Evolutionary conservation across 2,329 filamentous ascomycete genomes (phyloP), one percentile per base, ranked within the genome.

Genomic region (Fusarium mangiferae): DNA sequence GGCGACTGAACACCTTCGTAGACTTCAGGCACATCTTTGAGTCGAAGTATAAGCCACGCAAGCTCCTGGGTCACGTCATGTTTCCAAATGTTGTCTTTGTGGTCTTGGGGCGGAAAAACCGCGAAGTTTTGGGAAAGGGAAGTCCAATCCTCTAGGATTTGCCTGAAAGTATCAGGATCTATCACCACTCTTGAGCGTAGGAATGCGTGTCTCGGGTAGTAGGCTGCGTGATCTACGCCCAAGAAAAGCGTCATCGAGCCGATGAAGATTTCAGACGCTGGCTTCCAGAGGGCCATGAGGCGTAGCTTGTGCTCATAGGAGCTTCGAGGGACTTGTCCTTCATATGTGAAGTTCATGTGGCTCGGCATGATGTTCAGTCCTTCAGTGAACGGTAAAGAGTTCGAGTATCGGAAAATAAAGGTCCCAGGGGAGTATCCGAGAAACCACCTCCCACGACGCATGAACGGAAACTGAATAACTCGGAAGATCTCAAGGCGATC

Each of bases 331-430:
- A 72, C 33, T n/a, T 68, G 62, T 24, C 62, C 69, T 28, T 55
- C 10, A 15, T 41, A 76, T 14, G 13, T 10, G 39, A 76, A 71
- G 35, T 62, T 28, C 33, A 39, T 22, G 7, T 9, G 5, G 51
- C 18, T 22, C 20, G 51, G 20, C 24, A 20, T 17, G 35, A 12
- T 12, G n/a, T 28, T 22, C 51, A 22, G 14, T 22, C 13, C 35
- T 28, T 28, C 24, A 26, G 51, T 38, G 35, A 54, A 39, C 5
- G 51, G 51, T 12, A 54, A 54, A 14, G 41, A 11, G 24, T 33
- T 13, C 4, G 20, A 35, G 51, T 75, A 78, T n/a, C 59, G 73
- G 48, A 82, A 80, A 56, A 82, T 77, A 41, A 76, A 80, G 26
- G 75, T 56, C 33, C 36, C 52, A 33, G 26, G 17, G 15, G 38